A percentile compares a stretch with the other conserved stretches of the same genome.
phyloP scores from a whole-genome alignment of 1,284 basidiomycete genomes.

The Rhodotorula mucilaginosa region DNA sequence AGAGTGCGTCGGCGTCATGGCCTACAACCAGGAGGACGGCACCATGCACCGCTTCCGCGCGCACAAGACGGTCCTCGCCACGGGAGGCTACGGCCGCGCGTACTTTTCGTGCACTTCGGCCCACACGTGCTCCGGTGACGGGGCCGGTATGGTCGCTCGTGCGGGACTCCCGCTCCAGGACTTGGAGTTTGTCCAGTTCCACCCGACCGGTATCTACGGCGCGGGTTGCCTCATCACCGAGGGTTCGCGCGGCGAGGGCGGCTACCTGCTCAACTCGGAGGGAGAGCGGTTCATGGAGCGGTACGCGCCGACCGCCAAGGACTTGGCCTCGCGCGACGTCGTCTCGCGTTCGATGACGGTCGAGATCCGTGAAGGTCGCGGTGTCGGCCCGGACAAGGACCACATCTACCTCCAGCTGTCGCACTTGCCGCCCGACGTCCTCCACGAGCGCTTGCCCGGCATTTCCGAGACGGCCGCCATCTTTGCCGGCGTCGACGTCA shows the following conservation, averaged over 20 bases:
- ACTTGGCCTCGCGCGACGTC: conserved; percentile 98
- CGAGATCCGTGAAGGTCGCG: conserved; percentile 97
- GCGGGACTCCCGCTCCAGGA: conserved; percentile 97
- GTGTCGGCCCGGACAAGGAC: conserved; percentile 98
- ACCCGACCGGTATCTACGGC: conserved; percentile 99
- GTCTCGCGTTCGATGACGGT: conserved; percentile 99
- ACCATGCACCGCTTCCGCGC: conserved; percentile 97
- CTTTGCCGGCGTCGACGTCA: conserved; percentile 98
- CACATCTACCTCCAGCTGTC: conserved; percentile 97
- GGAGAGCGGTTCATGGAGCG: conserved; percentile 99
- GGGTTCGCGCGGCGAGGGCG: conserved; percentile 98
- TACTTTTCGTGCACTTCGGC: conserved; percentile 99
- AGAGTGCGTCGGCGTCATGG: conserved; percentile 98
- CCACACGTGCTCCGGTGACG: conserved; percentile 98
- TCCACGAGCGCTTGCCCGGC: conserved; percentile 96
- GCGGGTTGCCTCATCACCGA: conserved; percentile 99
- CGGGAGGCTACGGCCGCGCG: conserved; percentile 95
- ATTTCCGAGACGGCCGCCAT: conserved; percentile 99
- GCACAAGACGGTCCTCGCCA: conserved; percentile 97
- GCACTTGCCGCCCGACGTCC: conserved; percentile 91
- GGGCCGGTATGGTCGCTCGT: conserved; percentile 96
- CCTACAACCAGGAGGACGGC: conserved; percentile 98
- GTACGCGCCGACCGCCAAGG: conserved; percentile 93
- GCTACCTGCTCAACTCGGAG: conserved; percentile 96
- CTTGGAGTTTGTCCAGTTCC: conserved; percentile 99